Conservation (phyloP, 2,329 filamentous ascomycete species). For the Macroventuria anomochaeta region DNA sequence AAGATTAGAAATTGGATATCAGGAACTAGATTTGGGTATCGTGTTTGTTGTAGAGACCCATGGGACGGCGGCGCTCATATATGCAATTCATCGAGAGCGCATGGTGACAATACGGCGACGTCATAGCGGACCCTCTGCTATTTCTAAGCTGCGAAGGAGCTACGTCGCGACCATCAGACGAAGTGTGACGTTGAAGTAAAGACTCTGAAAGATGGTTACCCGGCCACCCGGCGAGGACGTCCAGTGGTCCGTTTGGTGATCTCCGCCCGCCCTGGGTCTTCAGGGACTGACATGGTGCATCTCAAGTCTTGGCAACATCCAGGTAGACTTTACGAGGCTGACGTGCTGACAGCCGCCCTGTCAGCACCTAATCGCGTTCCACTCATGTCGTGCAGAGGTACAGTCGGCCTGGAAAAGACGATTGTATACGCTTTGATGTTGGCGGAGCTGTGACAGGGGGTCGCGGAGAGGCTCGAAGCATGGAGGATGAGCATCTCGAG, state of each 20-base stretch:
- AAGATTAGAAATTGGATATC: neutral
- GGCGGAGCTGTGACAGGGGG: neutral
- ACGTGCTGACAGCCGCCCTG: neutral
- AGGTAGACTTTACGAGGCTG: neutral
- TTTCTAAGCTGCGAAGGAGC: constrained; percentile 19
- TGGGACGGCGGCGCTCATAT: constrained; percentile 2
- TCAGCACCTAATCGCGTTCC: neutral
- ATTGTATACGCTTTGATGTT: neutral
- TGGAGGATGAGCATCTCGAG: neutral
- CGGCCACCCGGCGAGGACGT: constrained; percentile 5
- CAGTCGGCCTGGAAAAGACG: neutral
- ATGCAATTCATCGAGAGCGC: neutral
- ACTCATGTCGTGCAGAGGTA: neutral
- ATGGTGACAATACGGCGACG: constrained; percentile 37
- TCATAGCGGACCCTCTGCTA: constrained; percentile 36
- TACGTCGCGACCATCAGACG: neutral
- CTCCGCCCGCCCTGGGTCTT: neutral
- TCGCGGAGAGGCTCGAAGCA: neutral
- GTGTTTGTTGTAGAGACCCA: neutral
- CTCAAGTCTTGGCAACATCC: constrained; percentile 5
- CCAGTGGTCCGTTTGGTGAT: constrained; percentile 5
- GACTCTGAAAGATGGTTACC: constrained; percentile 4
- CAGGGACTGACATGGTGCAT: neutral
- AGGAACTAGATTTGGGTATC: neutral
- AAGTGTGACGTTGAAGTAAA: constrained; percentile 13